Conservation (phyloP, 2,329 filamentous ascomycete species). For the Penicillium sp. region DNA sequence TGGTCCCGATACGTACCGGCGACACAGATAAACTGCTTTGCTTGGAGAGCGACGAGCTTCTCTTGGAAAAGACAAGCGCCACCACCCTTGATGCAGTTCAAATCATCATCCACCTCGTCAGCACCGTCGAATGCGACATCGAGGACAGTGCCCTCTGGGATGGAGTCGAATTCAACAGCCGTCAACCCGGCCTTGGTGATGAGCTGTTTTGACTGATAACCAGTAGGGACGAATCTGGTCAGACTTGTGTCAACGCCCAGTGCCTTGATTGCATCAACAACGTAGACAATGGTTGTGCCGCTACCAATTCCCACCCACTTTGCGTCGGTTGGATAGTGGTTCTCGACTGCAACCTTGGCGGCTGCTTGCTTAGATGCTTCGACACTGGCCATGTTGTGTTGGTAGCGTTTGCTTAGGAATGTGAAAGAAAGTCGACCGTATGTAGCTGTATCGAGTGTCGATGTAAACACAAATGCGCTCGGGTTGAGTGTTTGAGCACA, state of each 20-base stretch:
- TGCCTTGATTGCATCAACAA: conserved; percentile 60
- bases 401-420: neutral
- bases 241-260: conserved; percentile 42
- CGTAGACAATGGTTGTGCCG: conserved; percentile 64
- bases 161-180: conserved; percentile 71
- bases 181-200: conserved; percentile 75
- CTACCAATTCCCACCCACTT: conserved; percentile 62
- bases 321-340: conserved; percentile 57
- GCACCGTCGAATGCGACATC: conserved; percentile 96
- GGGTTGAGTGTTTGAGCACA: neutral
- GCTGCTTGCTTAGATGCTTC: conserved; percentile 60
- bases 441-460: neutral
- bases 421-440: neutral
- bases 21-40: conserved; percentile 82
- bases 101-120: conserved; percentile 88
- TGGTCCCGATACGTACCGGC: conserved; percentile 54
- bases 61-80: conserved; percentile 98
- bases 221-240: conserved; percentile 89
- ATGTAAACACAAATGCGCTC: neutral
- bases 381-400: conserved; percentile 36
- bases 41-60: conserved; percentile 84
- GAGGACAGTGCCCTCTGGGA: conserved; percentile 62
- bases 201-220: conserved; percentile 82
- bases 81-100: conserved; percentile 97
- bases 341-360: conserved; percentile 54